Evolutionary conservation across 352 stramenopile genomes (phyloP), one percentile per base, ranked within the genome.

Genomic region (Pseudoperonospora humuli): DNA sequence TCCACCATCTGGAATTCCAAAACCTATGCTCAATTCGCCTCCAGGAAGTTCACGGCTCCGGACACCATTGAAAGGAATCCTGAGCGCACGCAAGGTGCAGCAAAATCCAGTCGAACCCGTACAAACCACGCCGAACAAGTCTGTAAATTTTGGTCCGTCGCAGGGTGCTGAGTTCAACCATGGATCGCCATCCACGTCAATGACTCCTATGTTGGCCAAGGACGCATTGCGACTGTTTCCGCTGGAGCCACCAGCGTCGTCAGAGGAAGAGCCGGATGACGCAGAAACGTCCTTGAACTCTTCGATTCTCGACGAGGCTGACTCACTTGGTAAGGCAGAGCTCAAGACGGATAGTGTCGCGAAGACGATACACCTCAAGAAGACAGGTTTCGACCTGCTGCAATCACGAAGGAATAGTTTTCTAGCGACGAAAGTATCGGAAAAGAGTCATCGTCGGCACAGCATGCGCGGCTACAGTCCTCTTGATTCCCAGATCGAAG

Each of bases 221-320:
- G 67, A 80, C 20, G 75, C 79, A 9, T 64, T 53, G 14, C 61
- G 54, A 9, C 75, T 86, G 54, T 93, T 84, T 46, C 78, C 79
- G 0, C 54, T 86, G 20, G 68, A 87, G 6, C 64, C 65, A 13
- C 54, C 46, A 5, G 53, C 29, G 4, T 61, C 52, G 7, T 42
- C 49, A 3, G 45, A 67, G 8, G 73, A 84, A 37, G 75, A 79
- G 4, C 66, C 71, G 2, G 76, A 87, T 20, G 81, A 93, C 17
- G 74, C 76, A 35, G 81, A 91, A 45, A 93, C 78, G 11, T 84
- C 72, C 4, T 60, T 88, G 24, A 93, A 93, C 50, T 87, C 77
- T 23, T 91, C 76, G 1, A 79, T 93, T 36, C 51, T 93, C 17
- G 73, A 86, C 41, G 73, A 93, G 39, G 78, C 70, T 0, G 75